A percentile compares a stretch with the other conserved stretches of the same genome.
Evolutionary conservation across 2,329 filamentous ascomycete species (phyloP).

Genomic region (Ophiocordyceps camponoti-leonardi): DNA sequence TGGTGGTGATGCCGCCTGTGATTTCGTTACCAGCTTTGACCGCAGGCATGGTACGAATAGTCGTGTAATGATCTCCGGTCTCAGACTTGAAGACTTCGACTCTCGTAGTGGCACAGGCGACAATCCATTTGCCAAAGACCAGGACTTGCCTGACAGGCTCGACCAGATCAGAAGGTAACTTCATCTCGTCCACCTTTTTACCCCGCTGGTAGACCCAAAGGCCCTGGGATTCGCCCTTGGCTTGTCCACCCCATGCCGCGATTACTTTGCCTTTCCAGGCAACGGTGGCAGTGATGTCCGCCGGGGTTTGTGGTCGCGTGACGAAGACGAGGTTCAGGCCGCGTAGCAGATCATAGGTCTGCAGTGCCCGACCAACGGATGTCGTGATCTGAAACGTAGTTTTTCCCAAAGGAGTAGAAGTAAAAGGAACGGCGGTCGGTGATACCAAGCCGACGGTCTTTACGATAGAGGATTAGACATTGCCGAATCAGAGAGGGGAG

Average conservation of each 20-base stretch:
- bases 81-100: conserved; percentile 81
- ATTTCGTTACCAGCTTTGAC: conserved; percentile 47
- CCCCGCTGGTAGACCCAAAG: conserved; percentile 89
- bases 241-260: conserved; percentile 67
- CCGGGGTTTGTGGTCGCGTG: conserved; percentile 75
- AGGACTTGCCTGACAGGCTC: conserved; percentile 64
- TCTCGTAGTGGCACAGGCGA: conserved; percentile 57
- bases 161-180: conserved; percentile 43
- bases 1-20: conserved; percentile 63
- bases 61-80: conserved; percentile 80
- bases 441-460: conserved; percentile 90
- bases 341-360: conserved; percentile 87
- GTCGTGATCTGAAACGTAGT: conserved; percentile 96
- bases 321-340: conserved; percentile 89
- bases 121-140: conserved; percentile 80
- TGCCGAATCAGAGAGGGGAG: background rate
- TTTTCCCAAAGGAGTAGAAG: conserved; percentile 74
- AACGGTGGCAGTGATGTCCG: conserved; percentile 67
- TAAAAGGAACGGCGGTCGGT: conserved; percentile 78
- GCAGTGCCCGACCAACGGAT: conserved; percentile 73
- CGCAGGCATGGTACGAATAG: conserved; percentile 44
- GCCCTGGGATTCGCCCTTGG: conserved; percentile 38
- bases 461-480: background rate
- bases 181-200: conserved; percentile 62
- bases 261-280: conserved; percentile 79